Percentiles rank a stretch among this genome's conserved stretches.
Evolutionary conservation across 164 flowering plant species (phyloP).

Genomic region (Tetrastigma voinierianum): DNA sequence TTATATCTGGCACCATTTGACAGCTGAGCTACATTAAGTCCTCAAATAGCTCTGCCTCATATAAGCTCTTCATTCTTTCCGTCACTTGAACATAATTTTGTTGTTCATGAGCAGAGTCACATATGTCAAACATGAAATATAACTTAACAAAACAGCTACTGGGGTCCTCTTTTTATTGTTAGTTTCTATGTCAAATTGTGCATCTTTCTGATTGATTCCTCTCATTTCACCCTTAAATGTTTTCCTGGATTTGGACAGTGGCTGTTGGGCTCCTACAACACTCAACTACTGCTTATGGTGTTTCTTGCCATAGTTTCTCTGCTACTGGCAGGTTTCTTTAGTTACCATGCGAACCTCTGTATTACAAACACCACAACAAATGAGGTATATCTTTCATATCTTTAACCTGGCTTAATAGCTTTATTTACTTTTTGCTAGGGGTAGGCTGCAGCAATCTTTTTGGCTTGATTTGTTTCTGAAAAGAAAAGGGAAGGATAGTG

Average conservation of each 20-base stretch:
- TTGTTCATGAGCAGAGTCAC: no score
- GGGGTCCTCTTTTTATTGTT: no score
- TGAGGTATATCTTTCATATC: constrained; percentile 50
- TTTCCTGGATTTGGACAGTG: constrained; percentile 55
- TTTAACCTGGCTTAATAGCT: neutral
- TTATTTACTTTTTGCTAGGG: neutral
- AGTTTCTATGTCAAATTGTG: no score
- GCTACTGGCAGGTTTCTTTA: constrained; percentile 82
- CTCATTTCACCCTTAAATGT: neutral
- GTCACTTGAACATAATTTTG: no score
- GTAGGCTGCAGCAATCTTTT: neutral
- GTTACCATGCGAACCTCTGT: constrained; percentile 80
- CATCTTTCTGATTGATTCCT: neutral
- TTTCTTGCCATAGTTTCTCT: constrained; percentile 77
- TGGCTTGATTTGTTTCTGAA: neutral
- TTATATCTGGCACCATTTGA: no score
- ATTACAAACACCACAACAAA: constrained; percentile 89
- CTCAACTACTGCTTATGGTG: constrained; percentile 91
- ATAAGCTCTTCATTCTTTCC: no score
- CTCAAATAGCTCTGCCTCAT: no score
- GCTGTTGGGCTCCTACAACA: constrained; percentile 79
- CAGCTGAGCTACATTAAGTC: no score
- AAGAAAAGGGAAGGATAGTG: no score
- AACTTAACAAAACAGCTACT: no score
- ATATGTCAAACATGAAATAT: no score